A percentile compares a stretch with the other conserved stretches of the same genome.
phyloP scores from a whole-genome alignment of 371 early-diverging fungal species.

The Mortierella polycephala region DNA sequence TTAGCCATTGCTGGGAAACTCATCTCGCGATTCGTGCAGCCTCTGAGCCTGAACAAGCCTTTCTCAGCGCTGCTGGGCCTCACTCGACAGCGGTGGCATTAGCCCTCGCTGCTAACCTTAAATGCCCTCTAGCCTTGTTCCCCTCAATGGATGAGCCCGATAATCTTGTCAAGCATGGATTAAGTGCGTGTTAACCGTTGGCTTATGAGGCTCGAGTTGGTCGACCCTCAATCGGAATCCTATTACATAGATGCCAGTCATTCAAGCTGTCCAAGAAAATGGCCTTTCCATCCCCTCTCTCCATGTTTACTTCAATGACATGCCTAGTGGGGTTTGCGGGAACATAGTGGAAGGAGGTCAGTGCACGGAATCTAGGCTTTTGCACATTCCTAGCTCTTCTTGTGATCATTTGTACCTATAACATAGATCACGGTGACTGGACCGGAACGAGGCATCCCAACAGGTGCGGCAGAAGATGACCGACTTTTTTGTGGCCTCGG shows the following conservation, averaged over 20 bases:
- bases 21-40: conserved; percentile 18
- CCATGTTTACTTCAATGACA: conserved; percentile 20
- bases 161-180: background rate
- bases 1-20: conserved; percentile 45
- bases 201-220: too few species aligned
- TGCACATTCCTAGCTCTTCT: background rate
- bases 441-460: conserved; percentile 18
- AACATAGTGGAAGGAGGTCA: conserved; percentile 2
- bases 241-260: conserved; percentile 6
- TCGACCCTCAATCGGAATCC: background rate
- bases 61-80: conserved; percentile 25
- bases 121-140: conserved; percentile 22
- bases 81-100: conserved; percentile 21
- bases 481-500: conserved; percentile 9
- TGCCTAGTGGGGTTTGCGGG: conserved; percentile 25
- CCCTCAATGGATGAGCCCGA: conserved; percentile 26
- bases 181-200: background rate
- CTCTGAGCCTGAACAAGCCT: conserved; percentile 13
- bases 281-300: conserved; percentile 10
- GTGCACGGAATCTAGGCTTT: too few species aligned
- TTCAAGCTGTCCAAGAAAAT: conserved; percentile 19
- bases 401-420: too few species aligned
- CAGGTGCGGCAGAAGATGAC: conserved; percentile 14
- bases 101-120: conserved; percentile 13
- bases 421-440: conserved; percentile 37